These are phyloP conservation scores for Cymbopogon flexuosus DNA, from an alignment of 202 grass and related monocot species.

Conservation along the genomic window DNA sequence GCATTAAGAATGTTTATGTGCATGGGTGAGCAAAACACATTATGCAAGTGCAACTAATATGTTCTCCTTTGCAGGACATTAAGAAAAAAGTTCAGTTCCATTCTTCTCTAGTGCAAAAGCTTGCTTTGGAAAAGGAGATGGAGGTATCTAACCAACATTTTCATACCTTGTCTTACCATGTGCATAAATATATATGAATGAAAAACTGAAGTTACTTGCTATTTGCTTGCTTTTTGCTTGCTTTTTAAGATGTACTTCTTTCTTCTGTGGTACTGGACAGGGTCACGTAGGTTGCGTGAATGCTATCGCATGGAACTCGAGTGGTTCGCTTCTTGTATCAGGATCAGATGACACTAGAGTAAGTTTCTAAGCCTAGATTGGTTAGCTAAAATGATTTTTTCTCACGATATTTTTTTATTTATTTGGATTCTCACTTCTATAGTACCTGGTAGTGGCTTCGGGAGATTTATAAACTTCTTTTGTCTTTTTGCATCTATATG, in stretches of 20 bases:
- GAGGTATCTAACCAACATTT: constrained; percentile 44
- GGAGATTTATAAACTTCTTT: neutral
- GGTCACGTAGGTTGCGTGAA: constrained; percentile 86
- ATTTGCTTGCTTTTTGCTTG: neutral
- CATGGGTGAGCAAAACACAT: neutral
- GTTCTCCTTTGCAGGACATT: constrained; percentile 44
- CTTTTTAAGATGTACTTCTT: neutral
- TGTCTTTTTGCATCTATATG: neutral
- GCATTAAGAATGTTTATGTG: no score
- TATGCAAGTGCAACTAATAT: neutral
- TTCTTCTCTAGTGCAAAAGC: constrained; percentile 79
- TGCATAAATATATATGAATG: neutral
- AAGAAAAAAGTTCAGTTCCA: constrained; percentile 62
- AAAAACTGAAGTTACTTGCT: neutral
- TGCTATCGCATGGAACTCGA: constrained; percentile 88
- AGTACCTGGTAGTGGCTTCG: neutral
- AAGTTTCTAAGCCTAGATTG: constrained; percentile 32
- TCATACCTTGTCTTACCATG: neutral
- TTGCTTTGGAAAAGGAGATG: constrained; percentile 81
- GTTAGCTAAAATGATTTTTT: constrained; percentile 11
- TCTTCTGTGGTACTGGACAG: constrained; percentile 39
- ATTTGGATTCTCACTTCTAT: neutral
- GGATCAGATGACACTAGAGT: constrained; percentile 97
- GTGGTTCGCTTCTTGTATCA: constrained; percentile 85
- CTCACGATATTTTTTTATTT: neutral